Evolutionary conservation across 2,329 filamentous ascomycete genomes (phyloP).

Genomic region (Fusarium compactum): DNA sequence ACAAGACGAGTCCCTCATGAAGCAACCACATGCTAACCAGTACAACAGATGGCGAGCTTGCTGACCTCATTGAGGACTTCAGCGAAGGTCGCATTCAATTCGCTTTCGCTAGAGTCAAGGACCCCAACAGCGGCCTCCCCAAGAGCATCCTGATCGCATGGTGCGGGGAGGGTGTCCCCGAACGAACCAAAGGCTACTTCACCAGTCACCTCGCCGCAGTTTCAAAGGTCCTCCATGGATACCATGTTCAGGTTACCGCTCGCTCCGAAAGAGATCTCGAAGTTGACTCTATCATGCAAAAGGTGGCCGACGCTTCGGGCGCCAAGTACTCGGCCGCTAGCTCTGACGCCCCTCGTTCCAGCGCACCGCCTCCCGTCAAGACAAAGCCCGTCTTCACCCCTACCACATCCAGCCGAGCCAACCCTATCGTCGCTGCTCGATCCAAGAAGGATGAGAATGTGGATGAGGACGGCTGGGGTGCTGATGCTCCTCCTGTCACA

Average conservation of each 20-base stretch:
- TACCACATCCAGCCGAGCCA: constrained; percentile 67
- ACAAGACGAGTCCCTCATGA: not conserved
- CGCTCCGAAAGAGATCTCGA: constrained; percentile 90
- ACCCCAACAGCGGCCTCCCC: constrained; percentile 88
- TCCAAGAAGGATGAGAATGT: constrained; percentile 69
- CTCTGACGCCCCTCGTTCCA: constrained; percentile 63
- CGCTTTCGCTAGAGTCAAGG: constrained; percentile 95
- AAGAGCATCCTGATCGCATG: constrained; percentile 96
- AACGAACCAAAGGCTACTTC: constrained; percentile 98
- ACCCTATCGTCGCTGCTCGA: constrained; percentile 75
- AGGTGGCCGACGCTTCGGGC: constrained; percentile 93
- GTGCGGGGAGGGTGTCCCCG: constrained; percentile 98
- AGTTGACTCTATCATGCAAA: constrained; percentile 88
- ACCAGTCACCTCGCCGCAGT: constrained; percentile 92
- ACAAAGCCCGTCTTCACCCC: constrained; percentile 95
- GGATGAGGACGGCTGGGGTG: constrained; percentile 93
- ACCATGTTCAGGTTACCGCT: constrained; percentile 97
- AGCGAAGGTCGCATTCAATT: constrained; percentile 97
- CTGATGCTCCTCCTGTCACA: constrained; percentile 90
- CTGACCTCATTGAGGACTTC: constrained; percentile 93
- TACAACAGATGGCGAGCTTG: constrained; percentile 83
- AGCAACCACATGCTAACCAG: constrained; percentile 34
- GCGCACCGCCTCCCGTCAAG: constrained; percentile 76
- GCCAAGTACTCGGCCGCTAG: constrained; percentile 87
- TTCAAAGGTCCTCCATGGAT: constrained; percentile 92